These are phyloP conservation scores for Pouteria campechiana DNA, from an alignment of 179 eudicot genomes.

Conservation along the genomic window DNA sequence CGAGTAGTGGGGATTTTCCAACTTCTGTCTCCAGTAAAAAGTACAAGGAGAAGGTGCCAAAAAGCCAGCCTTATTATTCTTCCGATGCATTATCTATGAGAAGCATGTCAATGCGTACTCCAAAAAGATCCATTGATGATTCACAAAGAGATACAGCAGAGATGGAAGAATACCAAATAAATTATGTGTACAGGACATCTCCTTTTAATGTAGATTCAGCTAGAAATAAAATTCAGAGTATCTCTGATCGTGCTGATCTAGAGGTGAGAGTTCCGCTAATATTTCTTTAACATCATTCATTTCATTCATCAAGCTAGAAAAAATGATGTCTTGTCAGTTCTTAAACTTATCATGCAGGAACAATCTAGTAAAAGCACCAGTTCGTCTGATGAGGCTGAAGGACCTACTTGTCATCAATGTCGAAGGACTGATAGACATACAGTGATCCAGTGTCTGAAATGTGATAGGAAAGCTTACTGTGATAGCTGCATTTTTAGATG, in stretches of 20 bases:
- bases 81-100: constrained; percentile 44
- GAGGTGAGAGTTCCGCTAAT: constrained; percentile 25
- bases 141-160: constrained; percentile 31
- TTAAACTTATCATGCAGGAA: too few relatives aligned
- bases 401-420: constrained; percentile 87
- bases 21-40: constrained; percentile 27
- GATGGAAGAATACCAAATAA: constrained; percentile 44
- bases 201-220: constrained; percentile 38
- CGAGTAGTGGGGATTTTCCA: constrained; percentile 32
- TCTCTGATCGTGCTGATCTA: constrained; percentile 30
- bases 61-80: constrained; percentile 29
- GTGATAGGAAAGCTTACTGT: constrained; percentile 92
- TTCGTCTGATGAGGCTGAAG: constrained; percentile 59
- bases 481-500: constrained; percentile 71
- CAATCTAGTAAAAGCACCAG: constrained; percentile 55
- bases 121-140: constrained; percentile 40
- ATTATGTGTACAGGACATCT: constrained; percentile 38
- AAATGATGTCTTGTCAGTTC: too few relatives aligned
- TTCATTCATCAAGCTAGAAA: too few relatives aligned
- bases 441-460: constrained; percentile 71
- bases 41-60: constrained; percentile 27
- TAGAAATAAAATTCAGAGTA: constrained; percentile 34
- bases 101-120: constrained; percentile 22
- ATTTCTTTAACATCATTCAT: not conserved
- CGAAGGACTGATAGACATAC: constrained; percentile 32